A percentile compares a stretch with the other conserved stretches of the same genome.
Evolutionary conservation across 805 yeast species (phyloP).

Genomic region (Diddensiella santjacobensis): DNA sequence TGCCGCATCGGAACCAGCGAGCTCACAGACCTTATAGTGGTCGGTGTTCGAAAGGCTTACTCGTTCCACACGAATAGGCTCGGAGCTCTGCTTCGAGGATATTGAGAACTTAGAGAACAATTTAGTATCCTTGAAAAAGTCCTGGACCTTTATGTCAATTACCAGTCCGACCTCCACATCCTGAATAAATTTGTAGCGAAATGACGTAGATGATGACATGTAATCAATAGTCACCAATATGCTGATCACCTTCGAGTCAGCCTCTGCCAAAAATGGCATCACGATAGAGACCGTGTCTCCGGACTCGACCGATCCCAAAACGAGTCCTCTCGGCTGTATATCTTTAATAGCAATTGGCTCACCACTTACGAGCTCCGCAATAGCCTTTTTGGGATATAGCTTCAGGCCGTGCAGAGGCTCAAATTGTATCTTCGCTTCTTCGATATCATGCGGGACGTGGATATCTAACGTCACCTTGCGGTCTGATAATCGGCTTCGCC

Average conservation of each 20-base stretch:
- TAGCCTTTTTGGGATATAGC: not conserved
- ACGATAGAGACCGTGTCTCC: conserved; percentile 4
- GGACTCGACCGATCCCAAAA: not conserved
- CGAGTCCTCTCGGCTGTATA: not conserved
- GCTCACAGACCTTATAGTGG: conserved; percentile 32
- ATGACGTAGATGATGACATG: conserved; percentile 20
- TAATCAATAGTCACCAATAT: conserved; percentile 28
- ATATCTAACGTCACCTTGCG: conserved; percentile 19
- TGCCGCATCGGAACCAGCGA: conserved; percentile 24
- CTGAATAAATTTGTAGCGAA: conserved; percentile 24
- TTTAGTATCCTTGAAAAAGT: conserved; percentile 55
- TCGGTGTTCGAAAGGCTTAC: conserved; percentile 39
- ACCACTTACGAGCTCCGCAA: not conserved
- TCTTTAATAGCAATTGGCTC: not conserved
- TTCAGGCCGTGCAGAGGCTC: conserved; percentile 4
- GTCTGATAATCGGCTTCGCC: conserved; percentile 16
- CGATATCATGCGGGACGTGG: conserved; percentile 6
- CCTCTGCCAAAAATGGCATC: conserved; percentile 31
- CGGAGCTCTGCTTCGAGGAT: conserved; percentile 49
- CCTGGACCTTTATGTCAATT: conserved; percentile 76
- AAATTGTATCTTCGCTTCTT: not conserved
- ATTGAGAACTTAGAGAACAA: conserved; percentile 67
- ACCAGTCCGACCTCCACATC: conserved; percentile 51
- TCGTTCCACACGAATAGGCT: conserved; percentile 52
- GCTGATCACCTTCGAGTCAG: conserved; percentile 23